Evolutionary conservation across 305 asterid species (phyloP), one percentile per base, ranked within the genome.

Genomic region (Fraxinus dipetala): DNA sequence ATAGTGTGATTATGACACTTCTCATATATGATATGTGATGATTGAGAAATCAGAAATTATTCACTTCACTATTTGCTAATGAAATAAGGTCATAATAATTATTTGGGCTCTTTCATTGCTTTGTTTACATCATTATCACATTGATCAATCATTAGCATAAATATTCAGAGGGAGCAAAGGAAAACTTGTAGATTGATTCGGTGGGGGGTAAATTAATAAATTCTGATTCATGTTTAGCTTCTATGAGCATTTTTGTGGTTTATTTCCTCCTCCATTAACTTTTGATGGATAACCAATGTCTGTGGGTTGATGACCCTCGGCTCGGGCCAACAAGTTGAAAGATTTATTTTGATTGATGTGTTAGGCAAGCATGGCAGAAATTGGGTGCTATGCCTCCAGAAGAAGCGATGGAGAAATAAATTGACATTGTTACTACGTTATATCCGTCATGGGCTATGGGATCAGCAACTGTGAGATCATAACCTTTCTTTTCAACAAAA

Each of bases 331-430:
- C 83, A 51, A 78, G 31, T 75, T 78, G 72, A 87, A 86, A 75
- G 35, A 13, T 69, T 30, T 79, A 85, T 1, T 81, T 54, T 78
- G 77, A 13, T 83, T 87, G 70, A 76, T 86, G 51, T 89, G 83
- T 80, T 85, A 96, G 99, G 99, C 97, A 95, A 92, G 98, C 98
- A 74, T 96, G 99, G 99, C 93, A 96, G 79, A 96, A 93, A 79
- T 85, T 96, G 87, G 98, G 99, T 54, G 85, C 98, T 82, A 93
- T 96, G 98, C 95, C 99, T 67, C 93, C 98, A 48, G 99, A 96
- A 90, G 99, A 93, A 84, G 99, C 99, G 84, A 96, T 96, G 99
- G 86, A 90, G 81, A 92, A 93, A 87, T 96, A 96, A 81, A 89
- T 96, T 86, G 97, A 91, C 85, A 92, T 93, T 80, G 94, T 96